These are phyloP conservation scores for Escovopsis sp. DNA, from an alignment of 2,329 filamentous ascomycete genomes.

Conservation along the genomic window DNA sequence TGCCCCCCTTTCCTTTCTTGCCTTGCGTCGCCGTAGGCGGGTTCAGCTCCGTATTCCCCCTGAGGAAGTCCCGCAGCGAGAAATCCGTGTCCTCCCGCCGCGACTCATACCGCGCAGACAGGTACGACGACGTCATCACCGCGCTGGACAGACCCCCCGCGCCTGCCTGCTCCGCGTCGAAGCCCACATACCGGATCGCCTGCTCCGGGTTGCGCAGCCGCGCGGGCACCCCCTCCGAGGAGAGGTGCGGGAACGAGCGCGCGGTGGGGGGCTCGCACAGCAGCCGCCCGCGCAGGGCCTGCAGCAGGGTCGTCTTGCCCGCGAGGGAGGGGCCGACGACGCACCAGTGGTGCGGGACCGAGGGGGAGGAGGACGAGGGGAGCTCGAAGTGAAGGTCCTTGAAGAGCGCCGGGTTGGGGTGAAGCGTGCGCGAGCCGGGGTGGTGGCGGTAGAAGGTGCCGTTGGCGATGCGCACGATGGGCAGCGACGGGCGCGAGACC, in stretches of 20 bases:
- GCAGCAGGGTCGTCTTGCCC: slow-evolving; percentile 69
- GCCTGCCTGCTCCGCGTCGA: slow-evolving; percentile 52
- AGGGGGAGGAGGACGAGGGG: slow-evolving; percentile 35
- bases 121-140: slow-evolving; percentile 58
- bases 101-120: slow-evolving; percentile 84
- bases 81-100: slow-evolving; percentile 77
- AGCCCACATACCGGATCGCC: slow-evolving; percentile 82
- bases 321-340: slow-evolving; percentile 65
- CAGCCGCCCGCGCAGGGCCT: slow-evolving; percentile 61
- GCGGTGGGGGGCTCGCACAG: slow-evolving; percentile 61
- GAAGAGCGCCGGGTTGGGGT: slow-evolving; percentile 59
- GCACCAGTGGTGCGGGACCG: slow-evolving; percentile 55
- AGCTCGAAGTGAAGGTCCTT: slow-evolving; percentile 54
- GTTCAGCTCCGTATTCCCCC: slow-evolving; percentile 73
- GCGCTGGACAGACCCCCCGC: slow-evolving; percentile 31
- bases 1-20: slow-evolving; percentile 10
- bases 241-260: slow-evolving; percentile 64
- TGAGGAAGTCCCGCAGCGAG: slow-evolving; percentile 64
- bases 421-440: slow-evolving; percentile 34
- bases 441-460: slow-evolving; percentile 73
- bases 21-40: slow-evolving; percentile 33
- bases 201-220: slow-evolving; percentile 42
- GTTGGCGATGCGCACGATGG: slow-evolving; percentile 58
- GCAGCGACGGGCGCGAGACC: slow-evolving; percentile 25
- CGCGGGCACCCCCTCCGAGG: slow-evolving; percentile 41